Percentiles rank a stretch among this genome's conserved stretches.
Conservation (phyloP, 495 filamentous ascomycete genomes). For the Penicillium longicatenatum region DNA sequence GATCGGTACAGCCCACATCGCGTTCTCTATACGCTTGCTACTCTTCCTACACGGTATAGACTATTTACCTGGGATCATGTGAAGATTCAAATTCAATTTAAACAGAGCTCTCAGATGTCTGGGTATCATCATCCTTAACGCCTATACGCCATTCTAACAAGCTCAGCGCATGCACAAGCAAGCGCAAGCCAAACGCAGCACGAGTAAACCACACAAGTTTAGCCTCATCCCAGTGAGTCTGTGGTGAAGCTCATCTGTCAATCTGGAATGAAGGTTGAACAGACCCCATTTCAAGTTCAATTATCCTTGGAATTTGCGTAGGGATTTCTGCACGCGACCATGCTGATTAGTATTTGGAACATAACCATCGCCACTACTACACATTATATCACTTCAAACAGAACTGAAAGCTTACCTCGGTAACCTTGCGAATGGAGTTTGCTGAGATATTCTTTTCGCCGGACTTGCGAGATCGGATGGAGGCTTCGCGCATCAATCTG, state of each 20-base stretch:
- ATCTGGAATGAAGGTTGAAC: background rate
- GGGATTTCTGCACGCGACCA: constrained; percentile 53
- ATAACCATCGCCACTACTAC: background rate
- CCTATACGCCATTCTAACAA: background rate
- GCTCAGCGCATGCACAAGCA: background rate
- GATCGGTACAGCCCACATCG: constrained; percentile 21
- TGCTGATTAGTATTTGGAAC: background rate
- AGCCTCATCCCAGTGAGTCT: background rate
- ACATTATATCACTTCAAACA: background rate
- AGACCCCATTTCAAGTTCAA: background rate
- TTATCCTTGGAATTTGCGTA: constrained; percentile 80
- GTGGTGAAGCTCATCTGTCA: background rate
- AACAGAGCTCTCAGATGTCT: background rate
- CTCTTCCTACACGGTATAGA: background rate
- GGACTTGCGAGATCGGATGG: constrained; percentile 71
- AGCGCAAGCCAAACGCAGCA: too few relatives aligned
- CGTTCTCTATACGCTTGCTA: background rate
- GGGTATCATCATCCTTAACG: constrained; percentile 9
- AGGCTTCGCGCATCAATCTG: constrained; percentile 83
- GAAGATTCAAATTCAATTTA: background rate
- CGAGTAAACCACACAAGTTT: background rate
- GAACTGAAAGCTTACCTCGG: constrained; percentile 56
- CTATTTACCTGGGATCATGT: too few relatives aligned
- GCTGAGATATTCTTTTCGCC: constrained; percentile 74
- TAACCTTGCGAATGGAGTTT: constrained; percentile 73